These are phyloP conservation scores for Ophiocordyceps sinensis DNA, from an alignment of 2,329 filamentous ascomycete species.

Conservation along the genomic window DNA sequence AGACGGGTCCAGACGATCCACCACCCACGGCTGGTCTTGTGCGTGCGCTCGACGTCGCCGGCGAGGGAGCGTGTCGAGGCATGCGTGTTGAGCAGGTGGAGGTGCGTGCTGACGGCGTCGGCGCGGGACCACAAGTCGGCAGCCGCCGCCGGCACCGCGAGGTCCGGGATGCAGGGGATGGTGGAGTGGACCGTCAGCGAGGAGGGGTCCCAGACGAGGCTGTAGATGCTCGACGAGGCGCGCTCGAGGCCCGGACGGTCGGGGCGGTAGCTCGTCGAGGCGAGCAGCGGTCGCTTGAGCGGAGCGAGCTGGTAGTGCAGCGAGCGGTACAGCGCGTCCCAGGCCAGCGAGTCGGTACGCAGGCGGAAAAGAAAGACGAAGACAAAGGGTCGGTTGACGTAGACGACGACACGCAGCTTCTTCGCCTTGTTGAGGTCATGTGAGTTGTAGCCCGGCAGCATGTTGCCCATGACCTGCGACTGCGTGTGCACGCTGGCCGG, in stretches of 20 bases:
- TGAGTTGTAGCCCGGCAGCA: slow-evolving; percentile 16
- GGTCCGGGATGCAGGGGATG: slow-evolving; percentile 50
- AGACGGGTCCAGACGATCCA: slow-evolving; percentile 55
- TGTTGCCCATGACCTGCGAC: slow-evolving; percentile 19
- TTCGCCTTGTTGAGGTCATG: slow-evolving; percentile 39
- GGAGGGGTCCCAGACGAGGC: slow-evolving; percentile 47
- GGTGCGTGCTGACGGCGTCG: slow-evolving; percentile 51
- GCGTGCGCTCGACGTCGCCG: slow-evolving; percentile 42
- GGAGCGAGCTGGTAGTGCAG: slow-evolving; percentile 47
- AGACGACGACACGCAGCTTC: slow-evolving; percentile 55
- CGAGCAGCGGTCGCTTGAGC: slow-evolving; percentile 39
- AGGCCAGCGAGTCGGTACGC: slow-evolving; percentile 42
- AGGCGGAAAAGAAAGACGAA: slow-evolving; percentile 57
- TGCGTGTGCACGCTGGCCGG: slow-evolving; percentile 16
- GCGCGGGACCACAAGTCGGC: slow-evolving; percentile 36
- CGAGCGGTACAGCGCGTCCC: slow-evolving; percentile 40
- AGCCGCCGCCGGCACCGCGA: slow-evolving; percentile 11
- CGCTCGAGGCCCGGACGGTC: slow-evolving; percentile 1
- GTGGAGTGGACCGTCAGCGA: slow-evolving; percentile 45
- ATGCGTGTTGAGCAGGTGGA: slow-evolving; percentile 46
- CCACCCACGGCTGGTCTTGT: slow-evolving; percentile 53
- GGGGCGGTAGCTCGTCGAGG: slow-evolving; percentile 42
- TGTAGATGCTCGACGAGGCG: slow-evolving; percentile 29
- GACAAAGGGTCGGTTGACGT: slow-evolving; percentile 61
- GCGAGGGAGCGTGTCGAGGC: slow-evolving; percentile 24